Evolutionary conservation across 345 rosid genomes (phyloP).

Genomic region (Euphorbia peplus): DNA sequence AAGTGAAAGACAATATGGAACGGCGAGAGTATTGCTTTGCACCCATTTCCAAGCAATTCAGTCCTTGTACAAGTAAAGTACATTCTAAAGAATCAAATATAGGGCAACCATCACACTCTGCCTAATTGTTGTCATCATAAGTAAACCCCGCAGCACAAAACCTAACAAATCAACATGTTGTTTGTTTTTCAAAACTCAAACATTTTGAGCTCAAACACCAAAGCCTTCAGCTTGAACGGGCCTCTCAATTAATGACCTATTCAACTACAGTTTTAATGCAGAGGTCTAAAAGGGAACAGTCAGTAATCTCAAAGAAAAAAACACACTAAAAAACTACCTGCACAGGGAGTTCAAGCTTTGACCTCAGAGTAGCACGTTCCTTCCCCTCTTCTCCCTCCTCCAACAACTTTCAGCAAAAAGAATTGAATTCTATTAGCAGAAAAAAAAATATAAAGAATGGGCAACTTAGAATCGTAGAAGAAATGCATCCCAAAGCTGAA

Average conservation of each 20-base stretch:
- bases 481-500: neutral
- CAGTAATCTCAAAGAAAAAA: neutral
- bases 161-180: slow-evolving; percentile 36
- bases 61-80: slow-evolving; percentile 71
- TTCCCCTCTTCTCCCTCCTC: slow-evolving; percentile 96
- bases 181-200: slow-evolving; percentile 32
- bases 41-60: slow-evolving; percentile 77
- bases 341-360: slow-evolving; percentile 98
- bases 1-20: too few relatives aligned
- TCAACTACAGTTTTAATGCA: neutral
- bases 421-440: slow-evolving; percentile 14
- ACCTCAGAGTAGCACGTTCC: slow-evolving; percentile 74
- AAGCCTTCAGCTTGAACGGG: slow-evolving; percentile 30
- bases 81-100: slow-evolving; percentile 69
- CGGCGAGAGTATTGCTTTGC: slow-evolving; percentile 56
- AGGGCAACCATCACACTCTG: slow-evolving; percentile 53
- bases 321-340: slow-evolving; percentile 55
- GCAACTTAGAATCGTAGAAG: neutral
- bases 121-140: slow-evolving; percentile 71
- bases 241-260: neutral
- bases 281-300: neutral
- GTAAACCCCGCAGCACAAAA: slow-evolving; percentile 45
- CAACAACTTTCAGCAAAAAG: slow-evolving; percentile 53
- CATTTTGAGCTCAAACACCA: slow-evolving; percentile 43
- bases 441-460: neutral